Evolutionary conservation across 768 basidiomycete species (phyloP).

Genomic region (Mycena polygramma): DNA sequence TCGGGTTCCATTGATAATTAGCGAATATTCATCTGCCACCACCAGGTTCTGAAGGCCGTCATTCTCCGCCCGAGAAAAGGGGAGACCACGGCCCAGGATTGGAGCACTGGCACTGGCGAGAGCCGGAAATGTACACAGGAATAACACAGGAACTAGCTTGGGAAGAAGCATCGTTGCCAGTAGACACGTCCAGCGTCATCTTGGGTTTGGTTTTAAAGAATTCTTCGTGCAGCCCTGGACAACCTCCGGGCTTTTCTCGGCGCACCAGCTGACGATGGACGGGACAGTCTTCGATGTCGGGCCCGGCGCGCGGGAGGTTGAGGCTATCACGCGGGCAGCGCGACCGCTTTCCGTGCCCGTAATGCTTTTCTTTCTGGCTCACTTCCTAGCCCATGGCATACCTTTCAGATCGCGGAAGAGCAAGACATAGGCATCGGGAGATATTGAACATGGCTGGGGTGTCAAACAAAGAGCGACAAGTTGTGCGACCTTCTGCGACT

Average conservation of each 20-base stretch:
- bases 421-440: neutral
- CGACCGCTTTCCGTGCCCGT: no score
- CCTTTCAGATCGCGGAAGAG: no score
- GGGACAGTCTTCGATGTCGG: slow-evolving; percentile 3
- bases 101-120: slow-evolving; percentile 8
- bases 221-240: neutral
- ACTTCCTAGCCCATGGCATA: neutral
- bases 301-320: slow-evolving; percentile 8
- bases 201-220: slow-evolving; percentile 22
- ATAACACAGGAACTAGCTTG: slow-evolving; percentile 1
- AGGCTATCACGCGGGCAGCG: slow-evolving; percentile 25
- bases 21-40: slow-evolving; percentile 62
- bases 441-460: no score
- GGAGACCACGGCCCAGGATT: slow-evolving; percentile 11
- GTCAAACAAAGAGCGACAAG: no score
- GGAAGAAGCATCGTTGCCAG: slow-evolving; percentile 23
- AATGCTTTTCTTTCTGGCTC: neutral
- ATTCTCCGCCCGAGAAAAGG: slow-evolving; percentile 27
- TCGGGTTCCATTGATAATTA: slow-evolving; percentile 56
- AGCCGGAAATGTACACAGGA: slow-evolving; percentile 9
- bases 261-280: slow-evolving; percentile 28
- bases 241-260: slow-evolving; percentile 28
- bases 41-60: slow-evolving; percentile 52
- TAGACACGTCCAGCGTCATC: neutral
- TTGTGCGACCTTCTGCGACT: no score